Base-by-base conservation (phyloP, 352 stramenopile genomes). In the Achlya hypogyna region DNA sequence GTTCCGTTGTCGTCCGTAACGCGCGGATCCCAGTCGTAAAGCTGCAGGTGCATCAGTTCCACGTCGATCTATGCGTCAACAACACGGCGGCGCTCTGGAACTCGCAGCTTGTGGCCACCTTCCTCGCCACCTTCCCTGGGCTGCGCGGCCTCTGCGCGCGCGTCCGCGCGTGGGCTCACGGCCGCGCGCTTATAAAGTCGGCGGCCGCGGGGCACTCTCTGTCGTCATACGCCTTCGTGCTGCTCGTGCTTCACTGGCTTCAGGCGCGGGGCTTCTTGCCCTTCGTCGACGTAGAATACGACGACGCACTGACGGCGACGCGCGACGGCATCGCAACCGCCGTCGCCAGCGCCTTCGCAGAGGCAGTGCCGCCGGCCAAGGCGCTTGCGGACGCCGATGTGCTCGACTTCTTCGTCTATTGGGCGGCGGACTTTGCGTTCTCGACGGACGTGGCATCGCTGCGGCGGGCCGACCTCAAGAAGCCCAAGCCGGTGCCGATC, bases 1-100 rank as follows among this genome's bases (percentile, higher is more conserved):
- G 72, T 12, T 9, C 67, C 1, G 25, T 84, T 14, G 78, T 77
- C 1, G 72, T 86, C 42, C 70, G 70, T 34, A 66, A 74, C 10
- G 84, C 84, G 16, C 85, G 85, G 18, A 74, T 93, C 20, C 85
- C 85, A 14, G 88, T 93, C 59, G 75, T 89, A 14, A 78, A 85
- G 34, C 87, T 77, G 49, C 70, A 45, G 14, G 2, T 45, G 38
- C 38, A 45, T 45, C 82, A 91, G 29, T 58, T 78, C 16, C 31
- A 38, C 16, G 89, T 84, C 43, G 85, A 94, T 52, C 54, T 94
- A 4, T 92, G 81, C 32, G 71, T 94, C 53, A 94, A 94, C 70
- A 94, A 94, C 65, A 27, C 86, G n/a, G 53, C 85, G 4, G 83
- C 85, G 20, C 63, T 94, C 12, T 94, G 81, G 82, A 94, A 94